Evolutionary conservation across 169 alveolate species (phyloP).

Genomic region (Plasmodium sp.): DNA sequence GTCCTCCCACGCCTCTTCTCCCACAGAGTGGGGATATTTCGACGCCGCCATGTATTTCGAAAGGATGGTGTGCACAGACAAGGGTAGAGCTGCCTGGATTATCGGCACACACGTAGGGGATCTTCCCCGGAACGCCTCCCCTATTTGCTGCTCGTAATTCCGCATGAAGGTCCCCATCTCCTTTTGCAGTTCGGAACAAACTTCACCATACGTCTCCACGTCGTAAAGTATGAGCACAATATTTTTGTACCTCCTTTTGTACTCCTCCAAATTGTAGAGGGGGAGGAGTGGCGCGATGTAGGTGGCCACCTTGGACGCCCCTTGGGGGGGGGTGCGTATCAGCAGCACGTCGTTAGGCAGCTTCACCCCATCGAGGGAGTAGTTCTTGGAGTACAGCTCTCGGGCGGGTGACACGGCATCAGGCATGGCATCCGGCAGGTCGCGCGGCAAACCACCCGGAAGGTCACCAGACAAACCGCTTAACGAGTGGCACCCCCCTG

Average conservation of each 20-base stretch:
- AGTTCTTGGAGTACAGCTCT: constrained; percentile 41
- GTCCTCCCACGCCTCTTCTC: background rate
- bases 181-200: constrained; percentile 13
- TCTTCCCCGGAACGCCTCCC: background rate
- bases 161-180: constrained; percentile 14
- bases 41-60: constrained; percentile 14
- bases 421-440: background rate
- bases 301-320: constrained; percentile 1
- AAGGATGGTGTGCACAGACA: constrained; percentile 15
- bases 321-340: constrained; percentile 27
- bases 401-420: too few relatives aligned
- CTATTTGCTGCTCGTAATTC: constrained; percentile 10
- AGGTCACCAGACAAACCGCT: background rate
- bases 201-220: background rate
- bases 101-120: background rate
- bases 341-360: constrained; percentile 39
- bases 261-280: constrained; percentile 25
- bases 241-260: constrained; percentile 48
- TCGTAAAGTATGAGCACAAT: constrained; percentile 32
- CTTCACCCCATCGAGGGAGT: constrained; percentile 19
- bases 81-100: constrained; percentile 8
- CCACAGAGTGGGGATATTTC: constrained; percentile 11
- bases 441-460: background rate
- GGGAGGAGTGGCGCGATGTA: constrained; percentile 40
- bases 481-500: background rate